A percentile compares a stretch with the other conserved stretches of the same genome.
Evolutionary conservation across 2,329 filamentous ascomycete species (phyloP).

Genomic region (Malbranchea cinnamomea): DNA sequence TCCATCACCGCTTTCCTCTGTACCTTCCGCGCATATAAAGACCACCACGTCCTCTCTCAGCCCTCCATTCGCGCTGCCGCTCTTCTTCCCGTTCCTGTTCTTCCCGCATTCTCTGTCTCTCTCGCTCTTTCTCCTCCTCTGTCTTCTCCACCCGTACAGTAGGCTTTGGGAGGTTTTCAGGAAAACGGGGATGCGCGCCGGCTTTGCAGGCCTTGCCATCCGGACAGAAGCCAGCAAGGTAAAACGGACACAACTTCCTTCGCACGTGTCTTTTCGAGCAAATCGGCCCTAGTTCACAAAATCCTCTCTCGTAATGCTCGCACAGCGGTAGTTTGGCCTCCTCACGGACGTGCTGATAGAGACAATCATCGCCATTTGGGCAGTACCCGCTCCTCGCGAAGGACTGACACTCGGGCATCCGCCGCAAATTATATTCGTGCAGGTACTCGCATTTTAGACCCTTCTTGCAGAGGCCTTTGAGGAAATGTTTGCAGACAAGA

Average conservation of each 20-base stretch:
- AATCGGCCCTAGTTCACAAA: slow-evolving; percentile 76
- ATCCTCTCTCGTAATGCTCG: slow-evolving; percentile 85
- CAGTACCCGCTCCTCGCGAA: slow-evolving; percentile 89
- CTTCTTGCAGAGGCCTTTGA: slow-evolving; percentile 94
- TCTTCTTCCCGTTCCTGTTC: slow-evolving; percentile 43
- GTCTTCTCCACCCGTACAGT: slow-evolving; percentile 54
- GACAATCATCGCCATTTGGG: slow-evolving; percentile 89
- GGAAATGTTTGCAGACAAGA: slow-evolving; percentile 97
- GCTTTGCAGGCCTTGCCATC: slow-evolving; percentile 61
- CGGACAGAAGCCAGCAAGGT: slow-evolving; percentile 88
- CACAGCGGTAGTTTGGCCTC: slow-evolving; percentile 65
- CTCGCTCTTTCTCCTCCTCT: slow-evolving; percentile 50
- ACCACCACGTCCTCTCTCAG: slow-evolving; percentile 34
- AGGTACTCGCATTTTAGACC: slow-evolving; percentile 93
- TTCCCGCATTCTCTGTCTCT: slow-evolving; percentile 40
- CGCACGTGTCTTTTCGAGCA: slow-evolving; percentile 85
- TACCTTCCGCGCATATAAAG: slow-evolving; percentile 27
- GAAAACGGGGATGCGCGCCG: slow-evolving; percentile 71
- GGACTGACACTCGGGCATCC: slow-evolving; percentile 98
- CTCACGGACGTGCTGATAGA: slow-evolving; percentile 82
- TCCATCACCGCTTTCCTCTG: slow-evolving; percentile 32
- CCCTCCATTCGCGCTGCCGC: slow-evolving; percentile 38
- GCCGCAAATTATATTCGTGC: slow-evolving; percentile 94
- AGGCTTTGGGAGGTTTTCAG: slow-evolving; percentile 46
- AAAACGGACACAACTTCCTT: slow-evolving; percentile 66